phyloP scores from a whole-genome alignment of 179 eudicot species.

The Amaranthus tricolor region DNA sequence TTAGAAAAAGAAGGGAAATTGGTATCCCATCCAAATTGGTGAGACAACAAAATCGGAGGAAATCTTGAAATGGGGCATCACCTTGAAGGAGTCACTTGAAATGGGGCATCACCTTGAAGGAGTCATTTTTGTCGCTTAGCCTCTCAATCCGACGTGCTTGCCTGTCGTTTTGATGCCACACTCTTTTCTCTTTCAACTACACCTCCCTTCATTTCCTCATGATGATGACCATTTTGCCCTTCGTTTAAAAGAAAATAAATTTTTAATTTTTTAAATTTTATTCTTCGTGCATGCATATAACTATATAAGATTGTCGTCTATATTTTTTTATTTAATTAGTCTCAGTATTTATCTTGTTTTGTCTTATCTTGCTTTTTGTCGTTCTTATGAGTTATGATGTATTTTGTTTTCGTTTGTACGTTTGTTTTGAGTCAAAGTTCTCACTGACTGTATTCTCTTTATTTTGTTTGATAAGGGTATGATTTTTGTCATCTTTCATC shows the following conservation, averaged over 20 bases:
- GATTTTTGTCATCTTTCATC: too few species aligned
- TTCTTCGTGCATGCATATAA: neutral
- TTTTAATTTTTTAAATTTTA: too few species aligned
- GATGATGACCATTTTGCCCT: constrained; percentile 1
- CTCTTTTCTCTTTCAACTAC: constrained; percentile 20
- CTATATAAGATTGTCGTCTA: too few species aligned
- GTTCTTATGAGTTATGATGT: too few species aligned
- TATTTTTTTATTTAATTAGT: too few species aligned
- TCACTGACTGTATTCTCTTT: too few species aligned
- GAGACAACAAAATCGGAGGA: constrained; percentile 53
- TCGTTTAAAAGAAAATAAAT: too few species aligned
- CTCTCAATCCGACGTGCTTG: constrained; percentile 38
- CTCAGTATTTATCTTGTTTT: too few species aligned
- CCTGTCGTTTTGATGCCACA: constrained; percentile 39
- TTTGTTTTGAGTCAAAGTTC: too few species aligned
- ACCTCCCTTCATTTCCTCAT: neutral
- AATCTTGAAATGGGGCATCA: constrained; percentile 47
- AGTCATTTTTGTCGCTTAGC: constrained; percentile 38
- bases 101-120: constrained; percentile 38
- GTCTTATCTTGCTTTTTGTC: too few species aligned
- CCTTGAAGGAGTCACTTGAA: constrained; percentile 27
- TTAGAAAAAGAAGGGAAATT: constrained; percentile 26
- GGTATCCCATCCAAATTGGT: constrained; percentile 32
- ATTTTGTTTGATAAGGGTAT: too few species aligned
- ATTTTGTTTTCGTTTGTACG: too few species aligned